Evolutionary conservation across 495 filamentous ascomycete genomes (phyloP).

Genomic region (Chaetomium fimeti): DNA sequence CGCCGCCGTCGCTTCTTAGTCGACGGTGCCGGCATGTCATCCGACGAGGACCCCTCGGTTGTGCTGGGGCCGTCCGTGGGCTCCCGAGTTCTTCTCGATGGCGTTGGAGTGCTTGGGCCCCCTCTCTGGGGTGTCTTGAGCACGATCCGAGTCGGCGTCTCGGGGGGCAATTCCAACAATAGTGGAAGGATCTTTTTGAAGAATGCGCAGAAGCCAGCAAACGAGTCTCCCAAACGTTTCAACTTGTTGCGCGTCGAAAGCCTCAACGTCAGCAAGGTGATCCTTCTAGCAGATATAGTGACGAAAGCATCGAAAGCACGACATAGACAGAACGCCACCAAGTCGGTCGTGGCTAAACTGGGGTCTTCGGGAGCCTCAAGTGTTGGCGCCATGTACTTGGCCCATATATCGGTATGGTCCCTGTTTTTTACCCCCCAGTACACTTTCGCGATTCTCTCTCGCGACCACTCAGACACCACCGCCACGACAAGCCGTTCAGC

Average conservation of each 20-base stretch:
- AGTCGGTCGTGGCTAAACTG: background rate
- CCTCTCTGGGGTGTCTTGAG: background rate
- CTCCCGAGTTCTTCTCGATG: conserved; percentile 3
- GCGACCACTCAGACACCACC: conserved; percentile 22
- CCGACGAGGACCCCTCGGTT: conserved; percentile 16
- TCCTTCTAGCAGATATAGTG: conserved; percentile 10
- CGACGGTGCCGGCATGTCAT: conserved; percentile 22
- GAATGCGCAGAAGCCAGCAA: conserved; percentile 23
- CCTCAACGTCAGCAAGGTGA: background rate
- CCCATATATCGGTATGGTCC: conserved; percentile 26
- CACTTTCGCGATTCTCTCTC: conserved; percentile 4
- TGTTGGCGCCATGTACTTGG: conserved; percentile 22
- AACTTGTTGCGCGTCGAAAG: conserved; percentile 13
- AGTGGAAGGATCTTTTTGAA: conserved; percentile 22
- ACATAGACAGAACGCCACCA: conserved; percentile 17
- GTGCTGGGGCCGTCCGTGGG: conserved; percentile 16
- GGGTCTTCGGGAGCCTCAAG: background rate
- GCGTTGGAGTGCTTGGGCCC: background rate
- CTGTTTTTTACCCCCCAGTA: conserved; percentile 9
- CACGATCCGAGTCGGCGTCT: conserved; percentile 18
- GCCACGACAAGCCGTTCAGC: conserved; percentile 31
- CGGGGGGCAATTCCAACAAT: conserved; percentile 7
- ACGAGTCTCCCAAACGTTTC: background rate
- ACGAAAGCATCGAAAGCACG: conserved; percentile 32
- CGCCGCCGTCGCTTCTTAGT: conserved; percentile 53